Base-by-base conservation (phyloP, 768 basidiomycete genomes). In the Calvatia gigantea region DNA sequence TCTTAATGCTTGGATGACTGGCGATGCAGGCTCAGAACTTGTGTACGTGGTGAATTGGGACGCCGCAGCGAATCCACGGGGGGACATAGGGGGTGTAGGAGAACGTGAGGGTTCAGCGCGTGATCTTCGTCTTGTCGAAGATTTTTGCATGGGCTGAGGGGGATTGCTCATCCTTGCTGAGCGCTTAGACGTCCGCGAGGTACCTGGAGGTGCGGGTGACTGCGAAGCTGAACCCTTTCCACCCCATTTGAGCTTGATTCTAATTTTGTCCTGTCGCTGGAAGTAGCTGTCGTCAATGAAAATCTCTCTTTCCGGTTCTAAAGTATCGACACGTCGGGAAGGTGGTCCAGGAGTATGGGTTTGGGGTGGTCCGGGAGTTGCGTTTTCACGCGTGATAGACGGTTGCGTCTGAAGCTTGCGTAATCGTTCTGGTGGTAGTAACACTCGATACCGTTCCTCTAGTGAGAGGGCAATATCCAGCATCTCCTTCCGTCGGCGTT, bases 401-500 rank as follows among this genome's bases (percentile, higher is more conserved):
- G n/a, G 42, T 14, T 60, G 60, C 32, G 33, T 23, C 67, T 76
- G 59, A 70, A 64, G 43, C 66, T 73, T 68, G 67, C 69, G 64
- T 57, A 75, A 72, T 60, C 76, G 73, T 54, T 88, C 86, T 2
- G 86, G 80, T 14, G 89, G 87, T 25, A 93, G 79, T 39, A 93
- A 76, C n/a, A 81, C 75, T 19, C 83, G 77, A 64, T 90, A 93
- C 41, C 91, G 84, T 54, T 83, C 82, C 62, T 91, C 90, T 48
- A 93, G 68, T 19, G 67, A 65, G 52, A 76, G 67, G 12, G 90
- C 91, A 12, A 83, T 77, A 48, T 84, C 81, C 6, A 93, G 75
- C 86, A 93, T 90, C 69, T 85, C 83, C 64, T 79, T 74, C 52
- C 85, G 75, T 35, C 91, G 79, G 58, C 87, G 75, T 66, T 90